Evolutionary conservation across 164 flowering plant genomes (phyloP).

Genomic region (Tinospora cordifolia): DNA sequence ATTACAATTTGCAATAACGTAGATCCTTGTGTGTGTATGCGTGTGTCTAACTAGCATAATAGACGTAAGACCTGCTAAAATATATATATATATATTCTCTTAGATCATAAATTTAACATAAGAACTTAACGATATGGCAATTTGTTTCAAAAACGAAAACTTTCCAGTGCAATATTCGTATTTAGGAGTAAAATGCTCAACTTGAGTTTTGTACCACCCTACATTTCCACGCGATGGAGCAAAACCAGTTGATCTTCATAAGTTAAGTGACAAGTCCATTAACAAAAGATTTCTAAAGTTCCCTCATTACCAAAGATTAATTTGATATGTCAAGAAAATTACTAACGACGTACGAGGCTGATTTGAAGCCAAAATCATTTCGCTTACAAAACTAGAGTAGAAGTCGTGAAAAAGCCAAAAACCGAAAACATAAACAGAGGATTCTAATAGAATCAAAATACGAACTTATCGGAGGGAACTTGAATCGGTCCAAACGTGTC

Average conservation of each 20-base stretch:
- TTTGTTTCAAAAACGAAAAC: not conserved
- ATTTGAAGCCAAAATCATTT: not conserved
- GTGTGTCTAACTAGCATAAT: not conserved
- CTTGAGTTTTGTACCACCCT: too few species aligned
- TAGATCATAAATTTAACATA: not conserved
- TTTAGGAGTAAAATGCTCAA: not conserved
- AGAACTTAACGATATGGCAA: not conserved
- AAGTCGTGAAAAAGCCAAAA: not conserved
- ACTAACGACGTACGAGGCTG: not conserved
- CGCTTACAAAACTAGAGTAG: not conserved
- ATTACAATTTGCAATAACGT: not conserved
- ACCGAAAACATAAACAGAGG: too few species aligned
- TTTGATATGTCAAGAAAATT: not conserved
- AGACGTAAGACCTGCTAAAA: not conserved
- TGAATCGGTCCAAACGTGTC: slow-evolving; percentile 81
- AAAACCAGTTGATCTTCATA: too few species aligned
- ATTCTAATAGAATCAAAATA: slow-evolving; percentile 10
- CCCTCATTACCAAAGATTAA: not conserved
- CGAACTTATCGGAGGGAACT: slow-evolving; percentile 70
- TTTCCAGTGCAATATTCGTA: not conserved
- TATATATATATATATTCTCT: not conserved
- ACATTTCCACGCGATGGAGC: too few species aligned
- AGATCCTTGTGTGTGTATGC: not conserved
- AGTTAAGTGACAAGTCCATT: too few species aligned
- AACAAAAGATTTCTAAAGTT: not conserved